Evolutionary conservation across 768 basidiomycete species (phyloP).

Genomic region (Candolleomyces aberdarensis): DNA sequence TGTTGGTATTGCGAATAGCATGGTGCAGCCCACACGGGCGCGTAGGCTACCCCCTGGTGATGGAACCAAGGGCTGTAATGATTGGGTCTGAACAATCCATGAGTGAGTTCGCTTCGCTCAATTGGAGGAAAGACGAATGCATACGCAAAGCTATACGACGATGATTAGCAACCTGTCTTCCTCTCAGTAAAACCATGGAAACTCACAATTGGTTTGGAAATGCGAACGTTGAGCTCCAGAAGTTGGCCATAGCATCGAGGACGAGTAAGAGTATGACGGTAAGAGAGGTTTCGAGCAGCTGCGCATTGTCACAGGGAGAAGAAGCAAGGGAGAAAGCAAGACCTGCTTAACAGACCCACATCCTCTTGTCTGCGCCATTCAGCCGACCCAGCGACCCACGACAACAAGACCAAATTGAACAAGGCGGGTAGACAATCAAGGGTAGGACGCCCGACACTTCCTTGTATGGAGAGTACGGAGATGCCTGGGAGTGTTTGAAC

Average conservation of each 20-base stretch:
- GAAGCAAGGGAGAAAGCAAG: background rate
- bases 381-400: background rate
- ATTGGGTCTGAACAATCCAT: background rate
- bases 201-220: background rate
- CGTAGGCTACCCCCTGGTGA: background rate
- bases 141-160: background rate
- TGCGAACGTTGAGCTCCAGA: background rate
- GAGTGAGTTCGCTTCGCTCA: background rate
- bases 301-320: background rate
- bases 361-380: background rate
- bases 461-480: background rate
- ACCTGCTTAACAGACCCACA: background rate
- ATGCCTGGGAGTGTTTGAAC: background rate
- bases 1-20: constrained; percentile 1
- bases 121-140: background rate
- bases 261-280: background rate
- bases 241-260: background rate
- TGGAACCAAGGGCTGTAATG: background rate
- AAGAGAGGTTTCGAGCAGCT: background rate
- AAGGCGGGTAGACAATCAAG: background rate
- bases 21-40: background rate
- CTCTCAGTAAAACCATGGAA: background rate
- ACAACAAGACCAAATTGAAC: background rate
- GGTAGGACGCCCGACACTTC: background rate
- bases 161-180: background rate